phyloP scores from a whole-genome alignment of 1,284 basidiomycete species.

The Tilletia caries region DNA sequence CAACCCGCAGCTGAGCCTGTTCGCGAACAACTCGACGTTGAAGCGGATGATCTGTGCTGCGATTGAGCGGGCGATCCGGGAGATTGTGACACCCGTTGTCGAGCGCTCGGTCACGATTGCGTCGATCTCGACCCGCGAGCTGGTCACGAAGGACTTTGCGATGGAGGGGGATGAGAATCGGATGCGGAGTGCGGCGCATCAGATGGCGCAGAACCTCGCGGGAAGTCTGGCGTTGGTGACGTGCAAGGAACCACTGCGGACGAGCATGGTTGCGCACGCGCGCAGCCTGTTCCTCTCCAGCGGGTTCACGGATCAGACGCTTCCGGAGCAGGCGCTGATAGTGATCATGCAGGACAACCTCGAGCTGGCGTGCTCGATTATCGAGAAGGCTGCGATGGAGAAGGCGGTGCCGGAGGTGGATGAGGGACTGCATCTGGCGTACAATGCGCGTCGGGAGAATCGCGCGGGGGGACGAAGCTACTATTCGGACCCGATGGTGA shows the following conservation, averaged over 20 bases:
- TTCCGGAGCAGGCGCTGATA: constrained; percentile 63
- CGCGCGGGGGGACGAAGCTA: constrained; percentile 65
- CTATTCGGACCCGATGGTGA: constrained; percentile 47
- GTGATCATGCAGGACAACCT: constrained; percentile 89
- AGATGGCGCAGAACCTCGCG: constrained; percentile 95
- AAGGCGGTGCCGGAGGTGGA: constrained; percentile 92
- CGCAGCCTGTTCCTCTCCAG: constrained; percentile 68
- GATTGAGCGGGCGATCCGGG: constrained; percentile 89
- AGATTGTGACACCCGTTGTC: constrained; percentile 96
- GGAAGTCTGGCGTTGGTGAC: constrained; percentile 95
- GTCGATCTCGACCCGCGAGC: constrained; percentile 91
- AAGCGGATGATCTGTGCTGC: constrained; percentile 88
- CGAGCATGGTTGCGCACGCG: constrained; percentile 85
- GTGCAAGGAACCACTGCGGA: constrained; percentile 94
- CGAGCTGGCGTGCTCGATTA: constrained; percentile 86
- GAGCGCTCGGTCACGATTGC: constrained; percentile 99
- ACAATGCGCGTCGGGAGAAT: constrained; percentile 74
- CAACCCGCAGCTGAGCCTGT: constrained; percentile 62
- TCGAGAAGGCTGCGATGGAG: constrained; percentile 98
- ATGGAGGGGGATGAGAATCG: constrained; percentile 89
- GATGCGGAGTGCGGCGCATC: constrained; percentile 83
- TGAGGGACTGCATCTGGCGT: constrained; percentile 77
- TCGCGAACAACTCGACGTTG: constrained; percentile 76
- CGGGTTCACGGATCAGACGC: constrained; percentile 55
- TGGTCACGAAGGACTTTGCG: constrained; percentile 94